Conservation (phyloP, 768 basidiomycete genomes). For the Suillus sp. region DNA sequence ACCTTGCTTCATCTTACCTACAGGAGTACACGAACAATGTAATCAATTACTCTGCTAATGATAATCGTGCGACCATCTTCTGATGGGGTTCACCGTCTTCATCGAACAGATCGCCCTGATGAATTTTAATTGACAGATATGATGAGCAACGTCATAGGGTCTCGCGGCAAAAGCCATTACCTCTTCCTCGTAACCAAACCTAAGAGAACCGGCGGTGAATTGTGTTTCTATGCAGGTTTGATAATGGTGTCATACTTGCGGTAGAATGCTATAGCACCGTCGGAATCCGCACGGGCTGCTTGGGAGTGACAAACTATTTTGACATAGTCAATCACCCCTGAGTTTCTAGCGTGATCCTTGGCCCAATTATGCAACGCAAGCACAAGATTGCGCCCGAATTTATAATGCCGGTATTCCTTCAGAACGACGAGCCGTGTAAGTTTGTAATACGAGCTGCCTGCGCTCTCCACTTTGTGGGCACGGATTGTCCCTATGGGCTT, state of each 20-base stretch:
- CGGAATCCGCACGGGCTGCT: slow-evolving; percentile 33
- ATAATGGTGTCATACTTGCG: slow-evolving; percentile 52
- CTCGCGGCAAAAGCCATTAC: slow-evolving; percentile 40
- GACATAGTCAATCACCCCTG: slow-evolving; percentile 30
- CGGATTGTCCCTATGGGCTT: slow-evolving; percentile 75
- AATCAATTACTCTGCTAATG: slow-evolving; percentile 37
- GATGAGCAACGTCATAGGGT: slow-evolving; percentile 17
- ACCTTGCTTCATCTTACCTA: slow-evolving; percentile 23
- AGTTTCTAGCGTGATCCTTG: slow-evolving; percentile 37
- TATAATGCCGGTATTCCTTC: slow-evolving; percentile 60
- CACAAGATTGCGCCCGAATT: slow-evolving; percentile 70
- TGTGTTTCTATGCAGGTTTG: slow-evolving; percentile 12
- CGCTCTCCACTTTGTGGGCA: slow-evolving; percentile 38
- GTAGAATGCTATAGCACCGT: slow-evolving; percentile 69
- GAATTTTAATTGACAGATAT: slow-evolving; percentile 22
- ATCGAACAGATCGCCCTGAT: slow-evolving; percentile 72
- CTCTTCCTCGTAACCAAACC: slow-evolving; percentile 69
- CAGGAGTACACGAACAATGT: slow-evolving; percentile 25
- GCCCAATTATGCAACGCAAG: slow-evolving; percentile 62
- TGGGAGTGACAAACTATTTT: slow-evolving; percentile 70
- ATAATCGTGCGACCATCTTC: slow-evolving; percentile 68
- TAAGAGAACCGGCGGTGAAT: slow-evolving; percentile 34
- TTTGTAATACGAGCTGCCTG: slow-evolving; percentile 55
- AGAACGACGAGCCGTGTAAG: slow-evolving; percentile 72
- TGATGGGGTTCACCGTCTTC: slow-evolving; percentile 88